Evolutionary conservation across 495 filamentous ascomycete genomes (phyloP).

Genomic region (Massariosphaeria phaeospora): DNA sequence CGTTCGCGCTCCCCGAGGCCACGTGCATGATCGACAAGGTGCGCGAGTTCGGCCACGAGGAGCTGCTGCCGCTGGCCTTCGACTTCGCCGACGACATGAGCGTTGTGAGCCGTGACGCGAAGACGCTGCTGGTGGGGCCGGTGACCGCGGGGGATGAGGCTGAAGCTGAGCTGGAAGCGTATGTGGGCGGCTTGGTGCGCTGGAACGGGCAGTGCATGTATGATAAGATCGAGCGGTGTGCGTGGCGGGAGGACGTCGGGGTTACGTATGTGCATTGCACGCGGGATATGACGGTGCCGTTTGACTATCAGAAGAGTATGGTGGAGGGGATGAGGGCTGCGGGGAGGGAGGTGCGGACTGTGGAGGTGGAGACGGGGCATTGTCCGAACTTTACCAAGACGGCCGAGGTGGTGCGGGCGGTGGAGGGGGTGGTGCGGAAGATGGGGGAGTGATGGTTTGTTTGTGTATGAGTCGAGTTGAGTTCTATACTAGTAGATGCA

Average conservation of each 20-base stretch:
- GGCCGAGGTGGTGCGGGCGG: slow-evolving; percentile 29
- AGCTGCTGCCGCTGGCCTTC: slow-evolving; percentile 36
- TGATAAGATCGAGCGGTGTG: slow-evolving; percentile 26
- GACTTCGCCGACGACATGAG: slow-evolving; percentile 36
- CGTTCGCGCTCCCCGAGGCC: slow-evolving; percentile 30
- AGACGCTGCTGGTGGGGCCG: slow-evolving; percentile 12
- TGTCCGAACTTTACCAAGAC: slow-evolving; percentile 37
- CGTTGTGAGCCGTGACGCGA: slow-evolving; percentile 33
- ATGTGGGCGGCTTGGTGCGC: slow-evolving; percentile 32
- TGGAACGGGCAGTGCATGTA: slow-evolving; percentile 38
- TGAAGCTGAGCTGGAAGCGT: slow-evolving; percentile 25
- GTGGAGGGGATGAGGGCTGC: slow-evolving; percentile 34
- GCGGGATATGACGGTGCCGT: slow-evolving; percentile 35
- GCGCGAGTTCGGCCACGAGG: slow-evolving; percentile 33
- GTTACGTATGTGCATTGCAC: slow-evolving; percentile 40
- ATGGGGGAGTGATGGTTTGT: no score
- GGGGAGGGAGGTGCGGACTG: slow-evolving; percentile 30
- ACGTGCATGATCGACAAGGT: slow-evolving; percentile 36
- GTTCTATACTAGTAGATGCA: no score
- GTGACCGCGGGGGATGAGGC: background rate
- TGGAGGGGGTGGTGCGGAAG: no score
- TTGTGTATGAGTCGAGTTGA: no score
- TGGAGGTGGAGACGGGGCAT: slow-evolving; percentile 38
- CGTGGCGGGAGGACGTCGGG: slow-evolving; percentile 43
- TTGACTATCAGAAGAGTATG: slow-evolving; percentile 41